phyloP scores from a whole-genome alignment of 75 land plant genomes.

The Picea glauca region DNA sequence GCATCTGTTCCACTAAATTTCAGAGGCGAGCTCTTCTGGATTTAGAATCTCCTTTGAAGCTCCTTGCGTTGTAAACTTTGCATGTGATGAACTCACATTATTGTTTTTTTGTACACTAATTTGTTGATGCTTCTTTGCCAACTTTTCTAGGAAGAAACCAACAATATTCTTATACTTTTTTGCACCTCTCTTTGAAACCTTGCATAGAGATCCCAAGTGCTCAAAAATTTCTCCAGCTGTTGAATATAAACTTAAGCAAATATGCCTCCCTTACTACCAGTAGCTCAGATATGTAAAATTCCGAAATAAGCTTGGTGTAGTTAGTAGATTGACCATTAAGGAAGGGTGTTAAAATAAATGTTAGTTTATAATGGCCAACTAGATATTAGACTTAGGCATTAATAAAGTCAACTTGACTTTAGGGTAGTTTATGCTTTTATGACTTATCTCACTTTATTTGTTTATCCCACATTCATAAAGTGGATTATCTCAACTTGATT shows the following conservation, averaged over 20 bases:
- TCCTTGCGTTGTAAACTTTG: neutral
- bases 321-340: too few species aligned
- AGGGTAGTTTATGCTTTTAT: too few species aligned
- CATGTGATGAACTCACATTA: neutral
- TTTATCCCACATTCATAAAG: too few species aligned
- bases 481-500: too few species aligned
- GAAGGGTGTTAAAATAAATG: too few species aligned
- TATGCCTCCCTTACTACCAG: slow-evolving; percentile 16
- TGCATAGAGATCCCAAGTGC: neutral
- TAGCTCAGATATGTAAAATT: slow-evolving; percentile 13
- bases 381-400: too few species aligned
- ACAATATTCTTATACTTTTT: neutral
- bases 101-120: neutral
- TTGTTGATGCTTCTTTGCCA: slow-evolving; percentile 4
- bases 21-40: too few species aligned
- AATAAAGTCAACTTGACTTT: too few species aligned
- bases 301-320: too few species aligned
- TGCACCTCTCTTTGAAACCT: neutral
- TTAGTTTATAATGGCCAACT: too few species aligned
- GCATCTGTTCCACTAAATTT: too few species aligned
- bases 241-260: slow-evolving; percentile 17
- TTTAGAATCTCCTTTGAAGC: slow-evolving; percentile 1
- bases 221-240: slow-evolving; percentile 3
- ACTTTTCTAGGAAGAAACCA: neutral
- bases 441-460: too few species aligned